These are phyloP conservation scores for Magnolia sinica DNA, from an alignment of 164 flowering plant genomes.

Conservation along the genomic window DNA sequence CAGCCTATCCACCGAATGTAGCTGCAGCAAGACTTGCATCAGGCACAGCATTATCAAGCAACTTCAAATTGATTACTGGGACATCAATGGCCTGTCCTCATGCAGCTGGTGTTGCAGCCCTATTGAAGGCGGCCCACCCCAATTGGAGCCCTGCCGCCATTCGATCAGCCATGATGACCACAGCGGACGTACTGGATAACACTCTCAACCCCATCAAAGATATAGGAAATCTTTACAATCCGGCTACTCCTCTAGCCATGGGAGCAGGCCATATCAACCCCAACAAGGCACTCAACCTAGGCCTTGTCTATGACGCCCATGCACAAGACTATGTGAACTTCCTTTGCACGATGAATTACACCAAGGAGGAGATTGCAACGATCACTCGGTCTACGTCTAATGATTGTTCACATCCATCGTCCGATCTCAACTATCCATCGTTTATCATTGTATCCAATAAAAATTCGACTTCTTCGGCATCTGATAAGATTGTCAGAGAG, in stretches of 20 bases:
- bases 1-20: constrained; percentile 31
- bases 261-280: constrained; percentile 47
- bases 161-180: constrained; percentile 42
- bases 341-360: constrained; percentile 46
- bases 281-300: constrained; percentile 42
- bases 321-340: constrained; percentile 36
- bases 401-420: neutral
- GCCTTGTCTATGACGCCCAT: constrained; percentile 36
- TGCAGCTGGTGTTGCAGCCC: constrained; percentile 36
- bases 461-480: too few relatives aligned
- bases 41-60: constrained; percentile 13
- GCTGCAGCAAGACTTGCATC: constrained; percentile 7
- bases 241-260: constrained; percentile 32
- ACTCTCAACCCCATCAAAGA: constrained; percentile 19
- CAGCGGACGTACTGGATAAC: constrained; percentile 25
- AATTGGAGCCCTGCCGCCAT: constrained; percentile 47
- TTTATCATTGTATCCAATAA: neutral
- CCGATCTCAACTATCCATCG: constrained; percentile 4
- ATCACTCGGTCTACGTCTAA: constrained; percentile 17
- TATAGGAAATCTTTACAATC: neutral
- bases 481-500: neutral
- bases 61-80: constrained; percentile 31
- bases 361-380: constrained; percentile 30
- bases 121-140: constrained; percentile 37
- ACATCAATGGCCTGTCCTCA: constrained; percentile 34